Evolutionary conservation across 139 green algal species (phyloP).

Genomic region (Chlamydomonas sp.): DNA sequence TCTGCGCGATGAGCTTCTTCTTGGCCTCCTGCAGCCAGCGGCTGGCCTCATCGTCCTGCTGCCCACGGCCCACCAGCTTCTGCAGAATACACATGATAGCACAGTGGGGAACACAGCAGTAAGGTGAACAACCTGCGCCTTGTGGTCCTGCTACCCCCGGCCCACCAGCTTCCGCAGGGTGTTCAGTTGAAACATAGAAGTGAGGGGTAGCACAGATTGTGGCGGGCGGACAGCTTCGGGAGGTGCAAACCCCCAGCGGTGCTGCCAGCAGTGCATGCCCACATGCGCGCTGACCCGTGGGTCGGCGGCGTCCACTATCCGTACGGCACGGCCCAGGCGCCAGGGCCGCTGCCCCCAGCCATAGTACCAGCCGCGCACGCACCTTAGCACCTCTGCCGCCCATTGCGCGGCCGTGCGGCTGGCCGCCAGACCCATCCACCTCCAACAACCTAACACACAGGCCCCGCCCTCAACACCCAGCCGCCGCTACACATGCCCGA

Average conservation of each 20-base stretch:
- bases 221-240: neutral
- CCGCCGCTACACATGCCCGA: too few relatives aligned
- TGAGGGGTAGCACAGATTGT: neutral
- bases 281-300: too few relatives aligned
- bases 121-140: too few relatives aligned
- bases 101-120: too few relatives aligned
- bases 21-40: slow-evolving; percentile 50
- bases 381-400: slow-evolving; percentile 13
- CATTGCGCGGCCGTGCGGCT: neutral
- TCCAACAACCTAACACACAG: too few relatives aligned
- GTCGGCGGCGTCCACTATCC: too few relatives aligned
- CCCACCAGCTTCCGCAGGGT: neutral
- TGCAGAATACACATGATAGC: neutral
- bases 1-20: slow-evolving; percentile 50
- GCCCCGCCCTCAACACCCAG: too few relatives aligned
- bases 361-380: too few relatives aligned
- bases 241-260: neutral
- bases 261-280: neutral
- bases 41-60: slow-evolving; percentile 24
- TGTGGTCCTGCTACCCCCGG: too few relatives aligned
- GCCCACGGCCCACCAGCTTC: slow-evolving; percentile 33
- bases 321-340: too few relatives aligned
- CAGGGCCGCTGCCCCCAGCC: too few relatives aligned
- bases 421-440: neutral
- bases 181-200: neutral